Evolutionary conservation across 169 alveolate species (phyloP).

Genomic region (Plasmodium fragile): DNA sequence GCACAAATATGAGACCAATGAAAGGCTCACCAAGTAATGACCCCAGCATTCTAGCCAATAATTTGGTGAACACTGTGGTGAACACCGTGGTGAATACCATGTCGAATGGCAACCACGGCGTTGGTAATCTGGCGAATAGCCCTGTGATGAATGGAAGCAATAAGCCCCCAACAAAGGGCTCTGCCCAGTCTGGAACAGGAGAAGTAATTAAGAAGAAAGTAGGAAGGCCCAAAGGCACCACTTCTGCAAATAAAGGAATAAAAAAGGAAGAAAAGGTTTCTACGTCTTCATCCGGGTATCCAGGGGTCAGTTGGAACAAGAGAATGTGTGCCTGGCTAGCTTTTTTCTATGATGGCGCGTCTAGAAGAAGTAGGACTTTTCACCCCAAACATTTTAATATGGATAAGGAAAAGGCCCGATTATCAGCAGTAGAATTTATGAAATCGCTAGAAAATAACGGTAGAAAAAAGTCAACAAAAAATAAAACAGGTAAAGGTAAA

Average conservation of each 20-base stretch:
- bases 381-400: slow-evolving; percentile 88
- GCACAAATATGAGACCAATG: neutral
- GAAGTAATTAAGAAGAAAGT: slow-evolving; percentile 39
- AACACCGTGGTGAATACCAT: neutral
- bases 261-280: slow-evolving; percentile 75
- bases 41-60: neutral
- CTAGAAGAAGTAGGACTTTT: slow-evolving; percentile 88
- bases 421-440: slow-evolving; percentile 88
- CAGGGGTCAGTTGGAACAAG: slow-evolving; percentile 91
- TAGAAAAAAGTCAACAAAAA: slow-evolving; percentile 78
- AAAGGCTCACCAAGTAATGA: neutral
- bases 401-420: slow-evolving; percentile 87
- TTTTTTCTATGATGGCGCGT: slow-evolving; percentile 86
- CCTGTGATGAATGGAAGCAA: neutral
- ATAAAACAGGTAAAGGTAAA: slow-evolving; percentile 68
- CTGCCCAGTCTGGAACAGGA: neutral
- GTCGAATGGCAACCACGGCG: neutral
- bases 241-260: slow-evolving; percentile 32
- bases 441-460: slow-evolving; percentile 85
- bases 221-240: slow-evolving; percentile 65
- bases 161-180: neutral
- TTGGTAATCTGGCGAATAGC: neutral
- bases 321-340: slow-evolving; percentile 91
- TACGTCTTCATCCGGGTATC: slow-evolving; percentile 86
- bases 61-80: slow-evolving; percentile 1